Evolutionary conservation across 2,329 filamentous ascomycete genomes (phyloP), one percentile per base, ranked within the genome.

Genomic region (Apiospora arundinis): DNA sequence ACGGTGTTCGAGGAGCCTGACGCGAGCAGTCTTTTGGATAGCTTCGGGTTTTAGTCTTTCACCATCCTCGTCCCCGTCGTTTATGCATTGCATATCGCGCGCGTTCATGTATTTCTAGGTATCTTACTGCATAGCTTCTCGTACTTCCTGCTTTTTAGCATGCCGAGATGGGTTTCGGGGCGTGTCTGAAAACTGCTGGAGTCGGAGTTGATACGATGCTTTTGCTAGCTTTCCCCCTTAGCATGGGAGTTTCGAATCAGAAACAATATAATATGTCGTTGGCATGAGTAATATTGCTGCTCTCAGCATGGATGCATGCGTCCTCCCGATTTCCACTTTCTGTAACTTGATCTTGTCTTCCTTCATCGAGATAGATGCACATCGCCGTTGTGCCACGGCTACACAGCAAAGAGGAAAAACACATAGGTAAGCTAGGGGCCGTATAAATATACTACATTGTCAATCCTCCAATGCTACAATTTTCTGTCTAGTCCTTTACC

Each of bases 1-100:
- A 94, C 92, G 25, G 91, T 92, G 74, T 98, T 98, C 80, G 88
- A 97, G 76, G 96, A 99, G 81, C 96, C 96, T n/a, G 95, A 97
- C 83, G 89, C 93, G 40, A 94, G 90, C 80, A 95, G 94, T 72
- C 83, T 99, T 78, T 85, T 98, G 76, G 95, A 98, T 85, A 95
- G 90, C 80, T 98, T 98, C 87, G 95, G 95, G 1, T 96, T 98
- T 79, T 98, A 18, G 12, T 60, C 2, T 9, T 11, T 23, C 1
- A 6, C 6, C 12, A 14, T 21, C 4, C 3, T 32, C 32, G 42
- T 4, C 23, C 21, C n/a, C 11, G 21, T 63, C 4, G 56, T 63
- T 14, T 63, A 21, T 18, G 56, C 18, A 63, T 23, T 63, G 56
- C 32, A 40, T 40, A n/a, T 18, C 56, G 4, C 32, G 56, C 56